phyloP scores from a whole-genome alignment of 2,329 filamentous ascomycete genomes.

The Exophiala calicioides region DNA sequence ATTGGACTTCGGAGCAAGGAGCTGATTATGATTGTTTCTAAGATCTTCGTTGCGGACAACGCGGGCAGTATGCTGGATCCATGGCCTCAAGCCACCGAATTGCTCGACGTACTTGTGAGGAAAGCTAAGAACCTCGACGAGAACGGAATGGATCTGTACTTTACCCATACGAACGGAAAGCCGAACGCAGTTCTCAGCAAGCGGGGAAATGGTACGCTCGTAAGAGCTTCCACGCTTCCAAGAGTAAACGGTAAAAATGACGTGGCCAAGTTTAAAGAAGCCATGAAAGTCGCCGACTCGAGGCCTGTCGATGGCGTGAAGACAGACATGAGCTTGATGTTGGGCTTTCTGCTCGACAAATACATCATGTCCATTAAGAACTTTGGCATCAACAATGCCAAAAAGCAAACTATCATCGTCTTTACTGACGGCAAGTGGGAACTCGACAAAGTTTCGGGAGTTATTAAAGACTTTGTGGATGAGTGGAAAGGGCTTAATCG shows the following conservation, averaged over 20 bases:
- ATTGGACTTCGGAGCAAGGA: too few relatives aligned
- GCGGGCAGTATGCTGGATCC: slow-evolving; percentile 30
- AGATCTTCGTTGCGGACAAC: slow-evolving; percentile 37
- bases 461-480: slow-evolving; percentile 13
- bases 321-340: slow-evolving; percentile 20
- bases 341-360: slow-evolving; percentile 19
- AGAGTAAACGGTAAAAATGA: too few relatives aligned
- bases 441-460: slow-evolving; percentile 9
- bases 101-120: slow-evolving; percentile 32
- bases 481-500: slow-evolving; percentile 8
- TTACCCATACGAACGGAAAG: slow-evolving; percentile 20
- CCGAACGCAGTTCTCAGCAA: slow-evolving; percentile 1
- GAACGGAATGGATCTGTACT: slow-evolving; percentile 35
- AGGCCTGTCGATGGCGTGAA: neutral
- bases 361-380: slow-evolving; percentile 15
- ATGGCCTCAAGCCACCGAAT: slow-evolving; percentile 31
- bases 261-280: slow-evolving; percentile 4
- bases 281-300: slow-evolving; percentile 7
- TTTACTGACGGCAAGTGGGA: slow-evolving; percentile 29
- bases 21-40: too few relatives aligned
- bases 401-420: slow-evolving; percentile 25
- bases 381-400: neutral
- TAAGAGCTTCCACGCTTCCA: too few relatives aligned
- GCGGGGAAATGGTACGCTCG: too few relatives aligned
- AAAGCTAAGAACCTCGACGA: slow-evolving; percentile 34